Evolutionary conservation across 192 early-diverging fungal genomes (phyloP).

Genomic region (Entomortierella chlamydospora): DNA sequence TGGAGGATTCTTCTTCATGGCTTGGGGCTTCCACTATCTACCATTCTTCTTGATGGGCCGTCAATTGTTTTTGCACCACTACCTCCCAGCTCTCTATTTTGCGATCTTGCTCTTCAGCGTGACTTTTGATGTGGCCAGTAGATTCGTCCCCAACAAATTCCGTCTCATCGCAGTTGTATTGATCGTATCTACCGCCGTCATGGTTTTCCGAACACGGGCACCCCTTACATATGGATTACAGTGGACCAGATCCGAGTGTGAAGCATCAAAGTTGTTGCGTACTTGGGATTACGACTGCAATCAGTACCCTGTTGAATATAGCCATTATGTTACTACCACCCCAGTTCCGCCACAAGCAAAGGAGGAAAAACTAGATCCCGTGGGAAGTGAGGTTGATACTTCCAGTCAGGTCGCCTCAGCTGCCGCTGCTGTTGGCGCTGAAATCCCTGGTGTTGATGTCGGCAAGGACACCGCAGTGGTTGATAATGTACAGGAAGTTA

Average conservation of each 20-base stretch:
- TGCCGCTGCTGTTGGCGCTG: constrained; percentile 3
- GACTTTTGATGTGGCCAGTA: constrained; percentile 79
- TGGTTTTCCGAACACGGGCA: constrained; percentile 74
- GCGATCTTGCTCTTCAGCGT: constrained; percentile 78
- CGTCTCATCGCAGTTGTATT: constrained; percentile 66
- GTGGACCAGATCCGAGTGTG: constrained; percentile 82
- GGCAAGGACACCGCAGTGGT: constrained; percentile 2
- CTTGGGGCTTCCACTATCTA: constrained; percentile 87
- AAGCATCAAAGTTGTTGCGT: constrained; percentile 79
- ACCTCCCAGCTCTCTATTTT: constrained; percentile 94
- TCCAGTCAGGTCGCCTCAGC: not conserved
- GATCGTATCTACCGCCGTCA: constrained; percentile 62
- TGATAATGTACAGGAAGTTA: not conserved
- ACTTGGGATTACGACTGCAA: constrained; percentile 90
- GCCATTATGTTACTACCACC: constrained; percentile 11
- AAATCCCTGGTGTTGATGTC: not conserved
- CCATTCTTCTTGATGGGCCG: constrained; percentile 93
- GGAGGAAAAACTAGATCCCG: not conserved
- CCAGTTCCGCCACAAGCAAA: no score
- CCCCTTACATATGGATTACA: constrained; percentile 87
- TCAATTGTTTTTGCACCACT: constrained; percentile 94
- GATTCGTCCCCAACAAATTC: constrained; percentile 63
- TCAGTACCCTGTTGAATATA: constrained; percentile 25
- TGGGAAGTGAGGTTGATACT: not conserved
- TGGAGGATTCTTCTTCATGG: constrained; percentile 75